These are phyloP conservation scores for Neoboletus brunneissimus DNA, from an alignment of 768 basidiomycete genomes.

Conservation along the genomic window DNA sequence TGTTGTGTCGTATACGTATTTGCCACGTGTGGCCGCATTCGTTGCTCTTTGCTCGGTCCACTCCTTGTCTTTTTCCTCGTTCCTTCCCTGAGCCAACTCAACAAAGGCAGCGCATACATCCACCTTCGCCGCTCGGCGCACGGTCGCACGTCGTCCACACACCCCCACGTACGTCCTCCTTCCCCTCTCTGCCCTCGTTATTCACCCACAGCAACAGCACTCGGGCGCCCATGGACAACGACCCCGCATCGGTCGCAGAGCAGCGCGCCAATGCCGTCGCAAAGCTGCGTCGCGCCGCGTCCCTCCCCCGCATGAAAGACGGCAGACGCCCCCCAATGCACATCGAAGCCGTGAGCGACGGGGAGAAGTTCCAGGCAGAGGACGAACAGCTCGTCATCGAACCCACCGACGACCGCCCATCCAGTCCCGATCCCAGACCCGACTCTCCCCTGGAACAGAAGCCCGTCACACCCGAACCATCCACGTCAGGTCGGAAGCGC, in stretches of 20 bases:
- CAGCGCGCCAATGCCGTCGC: conserved; percentile 87
- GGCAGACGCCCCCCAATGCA: conserved; percentile 88
- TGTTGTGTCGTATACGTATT: neutral
- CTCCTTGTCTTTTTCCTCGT: neutral
- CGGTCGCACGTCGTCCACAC: conserved; percentile 1
- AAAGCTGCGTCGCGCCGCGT: conserved; percentile 88
- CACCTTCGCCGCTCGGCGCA: conserved; percentile 7
- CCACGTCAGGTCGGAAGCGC: conserved; percentile 51
- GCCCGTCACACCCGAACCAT: conserved; percentile 40
- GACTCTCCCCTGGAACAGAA: conserved; percentile 30
- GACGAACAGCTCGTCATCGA: conserved; percentile 28
- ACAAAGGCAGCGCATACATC: conserved; percentile 14
- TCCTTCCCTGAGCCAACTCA: neutral
- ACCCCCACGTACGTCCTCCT: conserved; percentile 6
- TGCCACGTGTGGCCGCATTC: conserved; percentile 17
- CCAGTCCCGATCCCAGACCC: conserved; percentile 23
- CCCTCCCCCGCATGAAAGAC: conserved; percentile 88
- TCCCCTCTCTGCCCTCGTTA: neutral
- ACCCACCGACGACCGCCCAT: conserved; percentile 3
- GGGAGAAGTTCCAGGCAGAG: conserved; percentile 54
- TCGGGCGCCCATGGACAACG: conserved; percentile 30
- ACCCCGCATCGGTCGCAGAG: conserved; percentile 54
- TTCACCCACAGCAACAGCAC: conserved; percentile 4
- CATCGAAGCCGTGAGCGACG: conserved; percentile 77
- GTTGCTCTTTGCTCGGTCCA: conserved; percentile 11